Evolutionary conservation across 495 filamentous ascomycete genomes (phyloP).

Genomic region (Cetradonia linearis): DNA sequence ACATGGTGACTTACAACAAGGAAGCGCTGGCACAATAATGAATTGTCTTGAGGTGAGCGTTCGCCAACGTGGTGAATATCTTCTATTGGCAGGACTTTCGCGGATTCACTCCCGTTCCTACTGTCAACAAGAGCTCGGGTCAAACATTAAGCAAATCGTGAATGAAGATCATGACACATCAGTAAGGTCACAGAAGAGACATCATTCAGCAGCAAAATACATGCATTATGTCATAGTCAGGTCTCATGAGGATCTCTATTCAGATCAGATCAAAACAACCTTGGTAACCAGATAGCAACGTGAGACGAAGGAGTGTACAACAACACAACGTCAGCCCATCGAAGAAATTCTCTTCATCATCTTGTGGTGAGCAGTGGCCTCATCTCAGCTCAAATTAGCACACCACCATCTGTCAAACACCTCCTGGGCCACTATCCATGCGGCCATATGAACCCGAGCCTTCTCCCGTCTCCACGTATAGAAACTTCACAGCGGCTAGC

Average conservation of each 20-base stretch:
- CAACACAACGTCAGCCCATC: background rate
- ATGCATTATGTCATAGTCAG: slow-evolving; percentile 15
- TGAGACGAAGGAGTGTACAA: background rate
- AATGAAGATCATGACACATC: background rate
- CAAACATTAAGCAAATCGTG: background rate
- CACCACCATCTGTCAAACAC: background rate
- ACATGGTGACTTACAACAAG: background rate
- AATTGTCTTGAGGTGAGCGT: background rate
- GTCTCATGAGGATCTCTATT: background rate
- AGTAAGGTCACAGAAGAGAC: background rate
- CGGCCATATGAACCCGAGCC: background rate
- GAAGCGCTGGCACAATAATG: background rate
- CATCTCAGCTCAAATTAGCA: slow-evolving; percentile 11
- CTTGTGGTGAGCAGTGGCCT: background rate
- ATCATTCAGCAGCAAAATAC: background rate
- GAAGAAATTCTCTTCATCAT: background rate
- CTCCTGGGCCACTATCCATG: background rate
- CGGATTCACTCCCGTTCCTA: slow-evolving; percentile 1
- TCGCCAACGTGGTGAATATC: background rate
- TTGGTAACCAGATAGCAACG: slow-evolving; percentile 1
- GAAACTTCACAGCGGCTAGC: slow-evolving; percentile 1
- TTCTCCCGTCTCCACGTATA: slow-evolving; percentile 5
- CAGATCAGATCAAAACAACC: background rate
- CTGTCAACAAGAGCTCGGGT: background rate
- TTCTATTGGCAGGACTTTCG: background rate